phyloP scores from a whole-genome alignment of 345 rosid genomes.

The Brassica juncea region DNA sequence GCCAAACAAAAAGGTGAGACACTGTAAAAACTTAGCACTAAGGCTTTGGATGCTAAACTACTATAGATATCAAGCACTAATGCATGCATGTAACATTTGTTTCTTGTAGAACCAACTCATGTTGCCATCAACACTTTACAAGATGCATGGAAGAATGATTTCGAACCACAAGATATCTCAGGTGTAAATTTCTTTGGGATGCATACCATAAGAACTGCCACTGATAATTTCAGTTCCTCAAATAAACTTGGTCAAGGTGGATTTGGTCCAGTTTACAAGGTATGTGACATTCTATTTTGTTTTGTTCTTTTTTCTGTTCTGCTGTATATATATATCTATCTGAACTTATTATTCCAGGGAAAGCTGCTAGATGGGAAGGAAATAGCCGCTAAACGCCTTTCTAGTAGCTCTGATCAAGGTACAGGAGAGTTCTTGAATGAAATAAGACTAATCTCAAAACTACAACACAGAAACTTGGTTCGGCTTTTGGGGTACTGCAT shows the following conservation, averaged over 20 bases:
- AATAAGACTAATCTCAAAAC: slow-evolving; percentile 48
- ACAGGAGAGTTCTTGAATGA: slow-evolving; percentile 52
- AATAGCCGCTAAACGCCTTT: slow-evolving; percentile 56
- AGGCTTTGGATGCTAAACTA: slow-evolving; percentile 6
- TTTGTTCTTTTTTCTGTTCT: background rate
- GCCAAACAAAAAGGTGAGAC: slow-evolving; percentile 22
- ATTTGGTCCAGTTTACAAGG: slow-evolving; percentile 46
- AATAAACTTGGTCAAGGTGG: slow-evolving; percentile 47
- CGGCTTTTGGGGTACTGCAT: slow-evolving; percentile 63
- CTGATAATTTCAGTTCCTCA: slow-evolving; percentile 30
- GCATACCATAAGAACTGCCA: slow-evolving; percentile 32
- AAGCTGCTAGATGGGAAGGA: slow-evolving; percentile 44
- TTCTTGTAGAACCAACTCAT: slow-evolving; percentile 6
- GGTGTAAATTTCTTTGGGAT: slow-evolving; percentile 30
- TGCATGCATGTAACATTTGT: background rate
- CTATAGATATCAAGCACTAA: slow-evolving; percentile 8
- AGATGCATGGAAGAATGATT: slow-evolving; percentile 20
- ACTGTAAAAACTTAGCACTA: slow-evolving; percentile 5
- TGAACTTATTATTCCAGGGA: slow-evolving; percentile 40
- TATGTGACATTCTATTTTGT: slow-evolving; percentile 3
- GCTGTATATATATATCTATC: background rate
- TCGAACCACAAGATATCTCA: slow-evolving; percentile 19
- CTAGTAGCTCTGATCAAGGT: slow-evolving; percentile 57
- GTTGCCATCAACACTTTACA: slow-evolving; percentile 1
- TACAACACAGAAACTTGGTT: slow-evolving; percentile 74